A percentile compares a stretch with the other conserved stretches of the same genome.
phyloP scores from a whole-genome alignment of 352 stramenopile genomes.

The Nothophytophthora sp. region DNA sequence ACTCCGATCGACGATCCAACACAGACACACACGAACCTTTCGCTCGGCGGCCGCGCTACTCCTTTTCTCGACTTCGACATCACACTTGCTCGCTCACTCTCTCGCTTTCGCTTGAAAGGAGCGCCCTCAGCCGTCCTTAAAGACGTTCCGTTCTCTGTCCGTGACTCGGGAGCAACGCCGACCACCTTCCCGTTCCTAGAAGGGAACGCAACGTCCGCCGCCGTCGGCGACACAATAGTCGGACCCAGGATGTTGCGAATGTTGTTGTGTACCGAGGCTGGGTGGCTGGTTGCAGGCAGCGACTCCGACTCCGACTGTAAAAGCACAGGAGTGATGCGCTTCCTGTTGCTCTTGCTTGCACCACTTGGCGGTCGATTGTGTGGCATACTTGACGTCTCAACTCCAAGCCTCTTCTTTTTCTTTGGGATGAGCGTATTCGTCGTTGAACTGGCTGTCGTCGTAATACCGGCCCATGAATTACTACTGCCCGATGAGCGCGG shows the following conservation, averaged over 20 bases:
- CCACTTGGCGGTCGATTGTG: constrained; percentile 23
- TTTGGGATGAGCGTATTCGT: constrained; percentile 68
- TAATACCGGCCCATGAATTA: constrained; percentile 7
- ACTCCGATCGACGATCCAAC: background rate
- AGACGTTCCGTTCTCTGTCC: no score
- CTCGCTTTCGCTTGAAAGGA: constrained; percentile 72
- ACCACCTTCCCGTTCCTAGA: constrained; percentile 19
- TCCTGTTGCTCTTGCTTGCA: constrained; percentile 62
- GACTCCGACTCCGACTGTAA: constrained; percentile 26
- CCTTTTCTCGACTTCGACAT: constrained; percentile 65
- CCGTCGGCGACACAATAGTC: constrained; percentile 46
- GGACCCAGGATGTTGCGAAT: constrained; percentile 79
- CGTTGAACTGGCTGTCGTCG: constrained; percentile 8
- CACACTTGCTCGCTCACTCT: constrained; percentile 35
- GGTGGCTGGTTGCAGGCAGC: constrained; percentile 28
- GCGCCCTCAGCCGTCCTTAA: constrained; percentile 12
- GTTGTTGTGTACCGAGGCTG: constrained; percentile 73
- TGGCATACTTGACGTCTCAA: background rate
- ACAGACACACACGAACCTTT: constrained; percentile 36
- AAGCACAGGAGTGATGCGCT: constrained; percentile 60
- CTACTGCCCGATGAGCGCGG: constrained; percentile 6
- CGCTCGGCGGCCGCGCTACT: constrained; percentile 32
- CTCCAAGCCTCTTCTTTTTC: constrained; percentile 42
- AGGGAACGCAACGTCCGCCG: constrained; percentile 34
- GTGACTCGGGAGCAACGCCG: constrained; percentile 14